phyloP scores from a whole-genome alignment of 169 alveolate species.

The Cryptosporidium xiaoi region DNA sequence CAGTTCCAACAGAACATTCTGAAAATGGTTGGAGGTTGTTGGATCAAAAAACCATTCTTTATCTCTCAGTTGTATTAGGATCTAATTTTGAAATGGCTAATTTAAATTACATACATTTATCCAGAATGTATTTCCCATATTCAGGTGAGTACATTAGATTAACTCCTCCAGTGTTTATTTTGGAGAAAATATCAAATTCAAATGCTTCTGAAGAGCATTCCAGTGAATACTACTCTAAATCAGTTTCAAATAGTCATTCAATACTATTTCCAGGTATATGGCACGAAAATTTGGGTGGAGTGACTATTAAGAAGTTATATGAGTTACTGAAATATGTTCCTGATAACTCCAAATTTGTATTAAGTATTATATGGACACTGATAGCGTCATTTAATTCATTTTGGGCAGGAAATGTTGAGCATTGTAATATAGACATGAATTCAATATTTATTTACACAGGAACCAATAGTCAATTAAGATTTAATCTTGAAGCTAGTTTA shows the following conservation, averaged over 20 bases:
- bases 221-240: neutral
- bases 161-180: slow-evolving; percentile 52
- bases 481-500: neutral
- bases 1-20: neutral
- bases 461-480: slow-evolving; percentile 5
- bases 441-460: slow-evolving; percentile 47
- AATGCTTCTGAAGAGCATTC: neutral
- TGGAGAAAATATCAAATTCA: neutral
- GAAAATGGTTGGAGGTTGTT: slow-evolving; percentile 6
- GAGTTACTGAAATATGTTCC: slow-evolving; percentile 30
- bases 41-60: slow-evolving; percentile 17
- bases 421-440: slow-evolving; percentile 13
- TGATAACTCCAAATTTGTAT: slow-evolving; percentile 28
- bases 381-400: slow-evolving; percentile 22
- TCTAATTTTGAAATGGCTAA: slow-evolving; percentile 8
- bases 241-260: neutral
- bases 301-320: slow-evolving; percentile 9
- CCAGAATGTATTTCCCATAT: slow-evolving; percentile 57
- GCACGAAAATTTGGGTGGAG: slow-evolving; percentile 52
- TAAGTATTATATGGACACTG: slow-evolving; percentile 50
- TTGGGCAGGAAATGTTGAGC: slow-evolving; percentile 64
- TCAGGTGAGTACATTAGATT: slow-evolving; percentile 54
- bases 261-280: slow-evolving; percentile 40
- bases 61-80: slow-evolving; percentile 24
- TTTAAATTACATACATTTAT: neutral